phyloP scores from a whole-genome alignment of 2,329 filamentous ascomycete genomes.

The Sporothrix dimorphospora region DNA sequence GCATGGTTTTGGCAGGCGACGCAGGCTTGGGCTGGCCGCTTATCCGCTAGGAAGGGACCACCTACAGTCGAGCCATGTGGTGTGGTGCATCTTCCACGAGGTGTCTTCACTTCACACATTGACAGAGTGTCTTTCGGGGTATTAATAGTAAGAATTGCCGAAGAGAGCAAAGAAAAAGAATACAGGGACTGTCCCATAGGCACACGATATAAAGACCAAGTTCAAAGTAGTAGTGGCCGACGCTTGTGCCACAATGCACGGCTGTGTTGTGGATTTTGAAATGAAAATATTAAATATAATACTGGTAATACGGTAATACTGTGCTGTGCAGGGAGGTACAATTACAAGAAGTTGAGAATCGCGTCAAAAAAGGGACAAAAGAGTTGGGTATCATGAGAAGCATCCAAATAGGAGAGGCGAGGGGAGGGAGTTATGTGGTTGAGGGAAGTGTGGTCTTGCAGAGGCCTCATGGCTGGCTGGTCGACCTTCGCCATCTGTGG shows the following conservation, averaged over 20 bases:
- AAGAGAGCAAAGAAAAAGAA: background rate
- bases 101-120: background rate
- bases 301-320: background rate
- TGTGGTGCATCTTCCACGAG: background rate
- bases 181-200: background rate
- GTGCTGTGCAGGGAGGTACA: background rate
- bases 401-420: background rate
- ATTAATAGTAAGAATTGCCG: too few species aligned
- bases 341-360: conserved; percentile 18
- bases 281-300: background rate
- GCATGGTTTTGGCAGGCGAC: background rate
- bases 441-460: background rate
- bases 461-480: conserved; percentile 24
- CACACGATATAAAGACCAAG: too few species aligned
- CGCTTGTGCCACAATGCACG: background rate
- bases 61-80: background rate
- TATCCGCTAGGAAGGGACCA: conserved; percentile 8
- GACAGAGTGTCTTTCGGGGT: background rate
- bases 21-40: conserved; percentile 5
- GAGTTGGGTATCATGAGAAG: conserved; percentile 30
- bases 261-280: too few species aligned
- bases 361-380: conserved; percentile 14
- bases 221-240: too few species aligned
- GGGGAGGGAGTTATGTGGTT: background rate
- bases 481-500: conserved; percentile 34